phyloP scores from a whole-genome alignment of 1,284 basidiomycete genomes.

The Pulveroboletus sp. region DNA sequence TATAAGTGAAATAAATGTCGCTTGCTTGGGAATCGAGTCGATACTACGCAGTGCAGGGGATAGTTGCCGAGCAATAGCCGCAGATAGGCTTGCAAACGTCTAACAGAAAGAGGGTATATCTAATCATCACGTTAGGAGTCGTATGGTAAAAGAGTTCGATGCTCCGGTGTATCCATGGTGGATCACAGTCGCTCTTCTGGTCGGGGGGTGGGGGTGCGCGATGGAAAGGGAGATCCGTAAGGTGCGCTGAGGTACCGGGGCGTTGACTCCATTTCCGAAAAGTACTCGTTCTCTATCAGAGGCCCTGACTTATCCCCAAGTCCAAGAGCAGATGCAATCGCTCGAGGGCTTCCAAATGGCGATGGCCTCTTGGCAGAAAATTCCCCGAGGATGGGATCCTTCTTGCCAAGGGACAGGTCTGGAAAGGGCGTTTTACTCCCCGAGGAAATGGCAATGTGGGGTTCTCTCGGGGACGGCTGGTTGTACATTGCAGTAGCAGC shows the following conservation, averaged over 20 bases:
- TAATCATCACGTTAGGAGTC: constrained; percentile 34
- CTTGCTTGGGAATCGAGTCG: constrained; percentile 25
- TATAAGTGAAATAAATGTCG: constrained; percentile 36
- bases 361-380: constrained; percentile 46
- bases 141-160: constrained; percentile 28
- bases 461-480: constrained; percentile 53
- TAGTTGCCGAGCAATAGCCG: constrained; percentile 33
- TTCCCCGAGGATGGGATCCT: constrained; percentile 57
- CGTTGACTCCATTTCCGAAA: constrained; percentile 50
- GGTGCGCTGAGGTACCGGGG: constrained; percentile 57
- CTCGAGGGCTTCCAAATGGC: constrained; percentile 48
- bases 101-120: constrained; percentile 35
- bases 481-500: constrained; percentile 87
- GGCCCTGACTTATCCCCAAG: constrained; percentile 33
- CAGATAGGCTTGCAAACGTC: constrained; percentile 33
- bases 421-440: constrained; percentile 40
- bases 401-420: constrained; percentile 48
- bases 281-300: constrained; percentile 35
- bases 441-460: constrained; percentile 37
- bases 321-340: constrained; percentile 45
- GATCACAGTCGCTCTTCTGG: constrained; percentile 31
- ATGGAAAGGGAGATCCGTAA: constrained; percentile 64
- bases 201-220: constrained; percentile 53
- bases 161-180: constrained; percentile 11
- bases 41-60: constrained; percentile 23